Evolutionary conservation across 192 early-diverging fungal genomes (phyloP), one percentile per base, ranked within the genome.

Genomic region (Jimgerdemannia lactiflua): DNA sequence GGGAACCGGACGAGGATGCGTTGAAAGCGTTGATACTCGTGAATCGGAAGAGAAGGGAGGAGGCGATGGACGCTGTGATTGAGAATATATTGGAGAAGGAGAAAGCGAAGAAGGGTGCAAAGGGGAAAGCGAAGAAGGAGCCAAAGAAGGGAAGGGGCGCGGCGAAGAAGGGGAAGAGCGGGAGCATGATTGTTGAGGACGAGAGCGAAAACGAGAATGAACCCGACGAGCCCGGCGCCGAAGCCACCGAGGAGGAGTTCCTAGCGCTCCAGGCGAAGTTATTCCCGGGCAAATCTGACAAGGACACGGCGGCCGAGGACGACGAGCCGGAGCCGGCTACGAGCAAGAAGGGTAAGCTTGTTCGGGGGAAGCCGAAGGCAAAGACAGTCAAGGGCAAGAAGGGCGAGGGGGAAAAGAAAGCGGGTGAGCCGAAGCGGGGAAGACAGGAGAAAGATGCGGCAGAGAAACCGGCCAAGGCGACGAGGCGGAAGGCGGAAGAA

Each of bases 21-120:
- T 43, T 94, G 20, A 83, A 85, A 59, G 80, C 89, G 49, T 82
- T 94, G 66, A 87, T 94, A 70, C 83, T 85, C 69, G 78, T 86
- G 78, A 83, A 84, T 65, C 44, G 70, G 59, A 77, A 74, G 29
- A 77, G 84, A 19, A 83, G 91, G 66, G 85, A 86, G 77, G 78
- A 71, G 64, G 75, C 79, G 4, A 86, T 94, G 79, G 82, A 91
- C 77, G 85, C 86, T 3, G 80, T 85, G 43, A 65, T 94, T 39
- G 89, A 92, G 71, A 75, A 79, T 29, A 68, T 68, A 7, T 20
- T 68, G 67, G 89, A 88, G 54, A 87, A 91, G 72, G 65, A 39
- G 69, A 73, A 39, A 39, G 69, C 41, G 67, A 76, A 20, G 67
- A 18, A 40, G 17, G 65, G 19, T 7, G 43, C 18, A 39, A 75